A percentile compares a stretch with the other conserved stretches of the same genome.
Evolutionary conservation across 257 asterid species (phyloP).

Genomic region (Eustoma russellianum): DNA sequence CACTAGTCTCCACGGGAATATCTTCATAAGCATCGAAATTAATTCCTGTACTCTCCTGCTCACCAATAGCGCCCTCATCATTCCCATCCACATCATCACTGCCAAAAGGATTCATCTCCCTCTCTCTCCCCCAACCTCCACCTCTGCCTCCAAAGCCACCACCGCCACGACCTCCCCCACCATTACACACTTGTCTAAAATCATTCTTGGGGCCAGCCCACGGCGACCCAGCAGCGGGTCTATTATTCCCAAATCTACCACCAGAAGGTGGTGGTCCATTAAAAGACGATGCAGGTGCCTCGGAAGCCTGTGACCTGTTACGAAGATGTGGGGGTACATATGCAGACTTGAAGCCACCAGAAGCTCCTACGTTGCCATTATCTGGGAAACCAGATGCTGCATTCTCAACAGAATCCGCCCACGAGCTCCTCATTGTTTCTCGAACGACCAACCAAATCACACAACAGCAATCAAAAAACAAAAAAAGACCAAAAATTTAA

Average conservation of each 20-base stretch:
- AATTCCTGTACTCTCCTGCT: conserved; percentile 72
- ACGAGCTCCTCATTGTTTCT: conserved; percentile 44
- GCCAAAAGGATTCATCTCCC: conserved; percentile 76
- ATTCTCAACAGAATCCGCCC: conserved; percentile 85
- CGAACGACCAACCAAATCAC: too few species aligned
- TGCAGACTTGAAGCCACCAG: conserved; percentile 47
- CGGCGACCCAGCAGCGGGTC: conserved; percentile 41
- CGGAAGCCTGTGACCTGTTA: conserved; percentile 45
- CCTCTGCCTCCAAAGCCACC: conserved; percentile 28
- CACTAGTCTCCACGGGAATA: conserved; percentile 86
- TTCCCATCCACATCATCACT: conserved; percentile 43
- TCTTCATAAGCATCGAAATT: conserved; percentile 91
- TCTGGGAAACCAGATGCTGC: conserved; percentile 37
- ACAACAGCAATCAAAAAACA: too few species aligned
- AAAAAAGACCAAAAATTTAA: too few species aligned
- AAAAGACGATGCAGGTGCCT: conserved; percentile 40
- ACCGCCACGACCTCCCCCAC: conserved; percentile 39
- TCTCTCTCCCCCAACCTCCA: conserved; percentile 50
- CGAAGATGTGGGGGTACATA: conserved; percentile 85
- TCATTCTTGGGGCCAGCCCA: conserved; percentile 52
- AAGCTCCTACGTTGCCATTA: conserved; percentile 34
- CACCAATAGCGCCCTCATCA: conserved; percentile 32
- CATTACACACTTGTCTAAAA: conserved; percentile 41
- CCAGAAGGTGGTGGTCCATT: conserved; percentile 46
- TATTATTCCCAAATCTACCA: conserved; percentile 47